Conservation (phyloP, 495 filamentous ascomycete genomes). For the Penicillium taxi region DNA sequence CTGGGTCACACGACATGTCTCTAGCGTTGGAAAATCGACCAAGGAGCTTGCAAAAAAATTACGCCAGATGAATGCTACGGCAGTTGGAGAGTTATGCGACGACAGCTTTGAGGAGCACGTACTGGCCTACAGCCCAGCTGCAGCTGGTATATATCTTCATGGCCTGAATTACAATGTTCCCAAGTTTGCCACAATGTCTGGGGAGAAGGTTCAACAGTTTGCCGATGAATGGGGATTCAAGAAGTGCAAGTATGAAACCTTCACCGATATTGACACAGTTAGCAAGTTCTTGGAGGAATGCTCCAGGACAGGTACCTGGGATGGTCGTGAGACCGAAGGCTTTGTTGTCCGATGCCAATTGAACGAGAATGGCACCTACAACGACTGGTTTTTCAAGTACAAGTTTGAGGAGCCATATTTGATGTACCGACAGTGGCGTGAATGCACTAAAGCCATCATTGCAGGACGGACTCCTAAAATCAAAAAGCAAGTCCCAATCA, state of each 20-base stretch:
- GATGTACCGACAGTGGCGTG: constrained; percentile 97
- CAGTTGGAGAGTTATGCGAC: constrained; percentile 94
- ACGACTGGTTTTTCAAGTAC: constrained; percentile 99
- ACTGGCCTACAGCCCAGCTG: constrained; percentile 73
- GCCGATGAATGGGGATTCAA: constrained; percentile 92
- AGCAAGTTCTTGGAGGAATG: constrained; percentile 73
- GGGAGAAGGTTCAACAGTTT: constrained; percentile 72
- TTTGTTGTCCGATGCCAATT: constrained; percentile 91
- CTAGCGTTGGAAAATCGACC: constrained; percentile 62
- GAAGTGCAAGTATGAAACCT: constrained; percentile 72
- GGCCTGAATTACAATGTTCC: constrained; percentile 93
- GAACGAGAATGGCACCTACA: constrained; percentile 45
- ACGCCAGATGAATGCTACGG: constrained; percentile 75
- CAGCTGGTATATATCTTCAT: constrained; percentile 89
- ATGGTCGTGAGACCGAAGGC: constrained; percentile 87
- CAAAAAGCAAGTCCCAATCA: constrained; percentile 84
- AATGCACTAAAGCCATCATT: constrained; percentile 89
- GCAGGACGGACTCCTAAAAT: constrained; percentile 61
- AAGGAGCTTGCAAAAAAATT: constrained; percentile 68
- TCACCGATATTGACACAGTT: constrained; percentile 63
- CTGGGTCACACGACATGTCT: constrained; percentile 77
- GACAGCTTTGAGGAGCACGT: constrained; percentile 96
- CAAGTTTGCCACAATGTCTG: constrained; percentile 76
- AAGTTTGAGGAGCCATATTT: constrained; percentile 99
- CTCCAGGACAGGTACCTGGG: constrained; percentile 78